phyloP scores from a whole-genome alignment of 495 filamentous ascomycete species.

The Aspergillus cristatus region DNA sequence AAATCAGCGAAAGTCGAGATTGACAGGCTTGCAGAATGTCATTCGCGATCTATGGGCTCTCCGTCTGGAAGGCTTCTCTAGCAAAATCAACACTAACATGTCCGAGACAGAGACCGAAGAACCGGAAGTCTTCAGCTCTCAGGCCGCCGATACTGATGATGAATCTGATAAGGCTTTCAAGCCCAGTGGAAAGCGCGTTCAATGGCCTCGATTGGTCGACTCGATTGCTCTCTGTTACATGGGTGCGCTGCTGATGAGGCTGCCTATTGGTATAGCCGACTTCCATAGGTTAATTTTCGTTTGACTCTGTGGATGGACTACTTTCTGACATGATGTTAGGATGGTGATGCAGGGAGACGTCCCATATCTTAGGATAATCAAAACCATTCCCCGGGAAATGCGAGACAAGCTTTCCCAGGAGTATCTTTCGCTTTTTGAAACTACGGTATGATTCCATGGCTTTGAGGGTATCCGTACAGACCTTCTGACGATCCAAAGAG shows the following conservation, averaged over 20 bases:
- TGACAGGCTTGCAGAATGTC: slow-evolving; percentile 28
- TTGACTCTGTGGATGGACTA: not conserved
- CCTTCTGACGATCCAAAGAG: slow-evolving; percentile 14
- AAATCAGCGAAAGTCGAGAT: not conserved
- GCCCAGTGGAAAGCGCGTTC: slow-evolving; percentile 14
- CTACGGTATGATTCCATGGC: slow-evolving; percentile 33
- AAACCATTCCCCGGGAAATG: slow-evolving; percentile 54
- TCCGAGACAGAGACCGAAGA: slow-evolving; percentile 25
- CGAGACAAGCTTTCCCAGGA: slow-evolving; percentile 52
- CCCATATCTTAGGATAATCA: slow-evolving; percentile 34
- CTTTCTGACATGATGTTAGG: slow-evolving; percentile 3
- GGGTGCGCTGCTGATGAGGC: slow-evolving; percentile 51
- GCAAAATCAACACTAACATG: slow-evolving; percentile 25
- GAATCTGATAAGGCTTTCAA: slow-evolving; percentile 20
- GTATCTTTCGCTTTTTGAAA: slow-evolving; percentile 48
- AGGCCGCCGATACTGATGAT: slow-evolving; percentile 23
- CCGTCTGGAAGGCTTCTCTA: slow-evolving; percentile 43
- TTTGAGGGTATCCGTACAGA: not conserved
- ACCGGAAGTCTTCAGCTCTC: slow-evolving; percentile 43
- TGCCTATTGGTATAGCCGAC: slow-evolving; percentile 55
- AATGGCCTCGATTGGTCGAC: slow-evolving; percentile 52
- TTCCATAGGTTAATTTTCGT: slow-evolving; percentile 39
- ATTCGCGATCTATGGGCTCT: slow-evolving; percentile 64
- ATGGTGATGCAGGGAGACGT: slow-evolving; percentile 38
- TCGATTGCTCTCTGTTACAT: slow-evolving; percentile 60